A percentile compares a stretch with the other conserved stretches of the same genome.
These are phyloP conservation scores for Yamadazyma triangularis DNA, from an alignment of 1,139 yeast species.

Conservation along the genomic window DNA sequence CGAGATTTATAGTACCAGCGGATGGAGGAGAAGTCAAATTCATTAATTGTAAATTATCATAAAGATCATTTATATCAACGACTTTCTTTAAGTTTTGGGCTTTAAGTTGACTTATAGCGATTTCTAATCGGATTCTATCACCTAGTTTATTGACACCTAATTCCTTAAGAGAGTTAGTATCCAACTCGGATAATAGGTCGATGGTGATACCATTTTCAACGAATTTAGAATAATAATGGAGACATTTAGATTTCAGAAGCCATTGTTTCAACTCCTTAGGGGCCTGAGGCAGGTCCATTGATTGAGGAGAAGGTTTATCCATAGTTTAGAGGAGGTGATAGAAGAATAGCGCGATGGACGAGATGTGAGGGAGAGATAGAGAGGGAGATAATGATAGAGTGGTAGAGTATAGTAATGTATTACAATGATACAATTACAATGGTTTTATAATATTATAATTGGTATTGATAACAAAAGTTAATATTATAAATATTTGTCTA, in stretches of 20 bases:
- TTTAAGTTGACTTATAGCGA: conserved; percentile 45
- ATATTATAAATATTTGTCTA: no score
- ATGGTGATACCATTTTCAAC: conserved; percentile 51
- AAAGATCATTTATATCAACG: conserved; percentile 29
- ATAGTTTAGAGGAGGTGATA: no score
- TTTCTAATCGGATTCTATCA: conserved; percentile 66
- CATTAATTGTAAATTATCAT: conserved; percentile 18
- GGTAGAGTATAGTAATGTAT: no score
- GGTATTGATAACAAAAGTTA: no score
- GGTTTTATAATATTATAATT: no score
- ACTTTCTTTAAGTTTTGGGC: conserved; percentile 30
- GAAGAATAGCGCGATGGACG: no score
- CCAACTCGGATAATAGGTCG: conserved; percentile 61
- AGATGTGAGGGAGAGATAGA: no score
- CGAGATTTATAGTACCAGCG: conserved; percentile 3
- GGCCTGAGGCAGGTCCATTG: conserved; percentile 7
- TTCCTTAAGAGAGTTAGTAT: conserved; percentile 63
- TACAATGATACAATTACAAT: no score
- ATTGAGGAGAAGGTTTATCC: no score
- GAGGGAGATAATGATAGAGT: no score
- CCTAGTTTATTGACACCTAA: conserved; percentile 78
- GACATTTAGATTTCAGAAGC: conserved; percentile 34
- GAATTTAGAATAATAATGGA: conserved; percentile 31
- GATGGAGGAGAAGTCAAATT: conserved; percentile 10
- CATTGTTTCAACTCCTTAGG: conserved; percentile 29